Evolutionary conservation across 1,284 basidiomycete species (phyloP).

Genomic region (Melampsora abietis-canadensis): DNA sequence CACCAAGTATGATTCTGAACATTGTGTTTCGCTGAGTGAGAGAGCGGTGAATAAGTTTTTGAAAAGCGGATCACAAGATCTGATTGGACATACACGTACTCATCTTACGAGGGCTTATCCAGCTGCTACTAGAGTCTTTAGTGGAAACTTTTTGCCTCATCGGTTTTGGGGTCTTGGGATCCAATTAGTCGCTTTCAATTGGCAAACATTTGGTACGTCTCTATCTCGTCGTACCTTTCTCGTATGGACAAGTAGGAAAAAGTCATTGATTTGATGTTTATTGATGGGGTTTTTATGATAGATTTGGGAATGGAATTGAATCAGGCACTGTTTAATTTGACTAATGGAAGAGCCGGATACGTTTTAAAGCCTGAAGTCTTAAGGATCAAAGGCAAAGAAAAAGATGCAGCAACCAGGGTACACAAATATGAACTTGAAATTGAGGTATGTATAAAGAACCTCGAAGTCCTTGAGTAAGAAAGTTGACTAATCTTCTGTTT

Average conservation of each 20-base stretch:
- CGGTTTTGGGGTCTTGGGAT: constrained; percentile 84
- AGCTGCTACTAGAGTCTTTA: constrained; percentile 73
- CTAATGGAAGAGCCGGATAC: constrained; percentile 79
- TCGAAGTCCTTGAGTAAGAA: no score
- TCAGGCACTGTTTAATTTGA: constrained; percentile 80
- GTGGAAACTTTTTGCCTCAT: constrained; percentile 85
- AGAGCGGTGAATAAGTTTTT: constrained; percentile 62
- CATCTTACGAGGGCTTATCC: constrained; percentile 90
- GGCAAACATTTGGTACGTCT: constrained; percentile 83
- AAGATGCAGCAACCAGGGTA: constrained; percentile 61
- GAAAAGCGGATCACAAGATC: constrained; percentile 62
- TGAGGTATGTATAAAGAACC: constrained; percentile 61
- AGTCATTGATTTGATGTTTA: background rate
- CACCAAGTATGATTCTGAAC: constrained; percentile 76
- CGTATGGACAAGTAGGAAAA: background rate
- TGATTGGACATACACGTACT: constrained; percentile 81
- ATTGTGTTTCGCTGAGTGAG: constrained; percentile 92
- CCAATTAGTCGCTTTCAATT: constrained; percentile 95
- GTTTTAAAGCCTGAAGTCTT: constrained; percentile 83
- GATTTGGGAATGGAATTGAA: constrained; percentile 86
- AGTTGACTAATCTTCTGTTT: no score
- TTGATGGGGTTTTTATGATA: constrained; percentile 50
- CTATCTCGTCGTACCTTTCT: background rate
- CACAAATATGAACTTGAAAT: constrained; percentile 66
- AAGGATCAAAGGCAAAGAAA: constrained; percentile 61